A percentile compares a stretch with the other conserved stretches of the same genome.
Evolutionary conservation across 345 rosid genomes (phyloP).

Genomic region (Syzygium grande): DNA sequence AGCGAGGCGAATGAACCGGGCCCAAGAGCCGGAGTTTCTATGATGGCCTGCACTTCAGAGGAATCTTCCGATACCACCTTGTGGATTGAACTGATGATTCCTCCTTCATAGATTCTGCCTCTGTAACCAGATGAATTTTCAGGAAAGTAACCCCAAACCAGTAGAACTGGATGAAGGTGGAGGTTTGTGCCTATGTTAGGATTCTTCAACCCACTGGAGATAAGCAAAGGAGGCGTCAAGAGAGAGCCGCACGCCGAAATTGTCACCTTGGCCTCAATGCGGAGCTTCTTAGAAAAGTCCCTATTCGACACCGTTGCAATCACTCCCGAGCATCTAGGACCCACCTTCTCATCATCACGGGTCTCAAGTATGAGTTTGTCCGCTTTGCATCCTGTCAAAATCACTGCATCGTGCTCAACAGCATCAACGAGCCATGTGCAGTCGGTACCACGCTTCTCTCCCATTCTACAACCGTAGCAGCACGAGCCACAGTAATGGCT

Average conservation of each 20-base stretch:
- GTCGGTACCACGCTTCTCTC: constrained; percentile 8
- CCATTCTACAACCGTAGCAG: constrained; percentile 10
- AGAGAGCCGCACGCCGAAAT: constrained; percentile 14
- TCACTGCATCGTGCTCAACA: constrained; percentile 10
- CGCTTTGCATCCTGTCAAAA: constrained; percentile 14
- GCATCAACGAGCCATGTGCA: constrained; percentile 16
- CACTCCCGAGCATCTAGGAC: constrained; percentile 5
- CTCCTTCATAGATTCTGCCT: constrained; percentile 39
- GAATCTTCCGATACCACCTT: constrained; percentile 26
- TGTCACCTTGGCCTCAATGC: constrained; percentile 11
- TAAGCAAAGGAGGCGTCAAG: constrained; percentile 10
- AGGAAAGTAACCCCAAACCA: constrained; percentile 16
- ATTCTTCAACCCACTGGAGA: constrained; percentile 14
- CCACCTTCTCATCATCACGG: not conserved
- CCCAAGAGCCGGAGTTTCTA: constrained; percentile 52
- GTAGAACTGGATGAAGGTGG: constrained; percentile 4
- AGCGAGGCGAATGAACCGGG: constrained; percentile 52
- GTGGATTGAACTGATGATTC: constrained; percentile 52
- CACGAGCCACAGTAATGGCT: constrained; percentile 13
- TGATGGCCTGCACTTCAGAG: constrained; percentile 31
- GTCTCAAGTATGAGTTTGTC: constrained; percentile 6
- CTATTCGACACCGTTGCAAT: not conserved
- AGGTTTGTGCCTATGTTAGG: constrained; percentile 11
- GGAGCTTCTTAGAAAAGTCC: constrained; percentile 1
- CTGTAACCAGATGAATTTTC: not conserved